Evolutionary conservation across 2,329 filamentous ascomycete genomes (phyloP).

Genomic region (Monosporascus sp.): DNA sequence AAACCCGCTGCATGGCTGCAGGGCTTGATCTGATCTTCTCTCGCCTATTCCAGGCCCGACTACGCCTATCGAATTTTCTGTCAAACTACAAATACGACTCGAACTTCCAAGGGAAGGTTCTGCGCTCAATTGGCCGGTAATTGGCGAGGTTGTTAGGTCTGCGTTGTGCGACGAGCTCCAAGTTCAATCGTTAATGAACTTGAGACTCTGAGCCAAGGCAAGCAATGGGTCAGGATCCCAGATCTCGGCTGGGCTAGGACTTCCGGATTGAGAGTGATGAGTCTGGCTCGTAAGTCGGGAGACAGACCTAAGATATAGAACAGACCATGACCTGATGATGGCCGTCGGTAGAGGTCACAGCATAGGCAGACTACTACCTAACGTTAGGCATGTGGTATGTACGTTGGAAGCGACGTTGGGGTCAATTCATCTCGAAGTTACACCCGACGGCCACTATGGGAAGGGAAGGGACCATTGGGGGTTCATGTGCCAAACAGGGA

Average conservation of each 20-base stretch:
- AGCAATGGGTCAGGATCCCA: neutral
- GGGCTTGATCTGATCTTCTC: neutral
- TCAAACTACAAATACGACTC: neutral
- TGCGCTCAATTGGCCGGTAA: neutral
- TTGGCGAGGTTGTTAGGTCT: neutral
- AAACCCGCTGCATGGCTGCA: conserved; percentile 40
- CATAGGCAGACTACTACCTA: neutral
- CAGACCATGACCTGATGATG: neutral
- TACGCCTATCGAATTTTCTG: neutral
- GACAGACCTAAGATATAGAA: neutral
- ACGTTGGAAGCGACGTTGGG: conserved; percentile 18
- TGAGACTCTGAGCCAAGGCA: neutral
- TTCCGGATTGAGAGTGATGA: conserved; percentile 1
- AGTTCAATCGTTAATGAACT: neutral
- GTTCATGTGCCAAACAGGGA: neutral
- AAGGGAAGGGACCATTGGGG: neutral
- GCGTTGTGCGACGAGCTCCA: neutral
- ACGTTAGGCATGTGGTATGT: conserved; percentile 5
- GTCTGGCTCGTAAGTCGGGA: neutral
- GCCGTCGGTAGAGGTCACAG: neutral
- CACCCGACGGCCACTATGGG: neutral
- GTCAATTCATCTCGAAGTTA: neutral
- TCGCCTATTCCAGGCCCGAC: neutral
- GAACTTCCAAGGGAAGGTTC: neutral
- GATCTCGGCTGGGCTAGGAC: neutral